phyloP scores from a whole-genome alignment of 129 eudicot species.

The Logfia minima region DNA sequence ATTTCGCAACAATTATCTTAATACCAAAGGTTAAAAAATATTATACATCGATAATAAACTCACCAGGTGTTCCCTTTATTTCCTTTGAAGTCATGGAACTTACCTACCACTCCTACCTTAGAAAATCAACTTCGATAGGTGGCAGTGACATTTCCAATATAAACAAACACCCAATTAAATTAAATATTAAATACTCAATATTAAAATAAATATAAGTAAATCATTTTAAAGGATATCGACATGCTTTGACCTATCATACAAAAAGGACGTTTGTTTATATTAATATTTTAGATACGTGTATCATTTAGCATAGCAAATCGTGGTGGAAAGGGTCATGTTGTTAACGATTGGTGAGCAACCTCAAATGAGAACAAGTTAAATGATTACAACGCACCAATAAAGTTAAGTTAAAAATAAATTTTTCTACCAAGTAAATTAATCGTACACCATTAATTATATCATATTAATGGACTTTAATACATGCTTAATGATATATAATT shows the following conservation, averaged over 20 bases:
- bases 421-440: too few relatives aligned
- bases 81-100: background rate
- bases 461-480: too few relatives aligned
- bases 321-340: background rate
- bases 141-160: background rate
- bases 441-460: too few relatives aligned
- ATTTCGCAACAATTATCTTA: too few relatives aligned
- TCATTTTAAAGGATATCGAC: background rate
- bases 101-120: constrained; percentile 23
- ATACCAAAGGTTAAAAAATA: background rate
- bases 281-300: too few relatives aligned
- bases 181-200: background rate
- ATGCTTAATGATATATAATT: too few relatives aligned
- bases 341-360: constrained; percentile 26
- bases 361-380: constrained; percentile 4
- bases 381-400: background rate
- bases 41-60: background rate
- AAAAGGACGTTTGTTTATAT: background rate
- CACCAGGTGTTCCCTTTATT: constrained; percentile 20
- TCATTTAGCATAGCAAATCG: too few relatives aligned
- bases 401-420: too few relatives aligned
- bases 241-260: background rate
- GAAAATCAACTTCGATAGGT: background rate
- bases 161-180: constrained; percentile 10
- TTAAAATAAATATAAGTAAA: background rate